Evolutionary conservation across 2,329 filamentous ascomycete genomes (phyloP).

Genomic region (Aspergillus hortae): DNA sequence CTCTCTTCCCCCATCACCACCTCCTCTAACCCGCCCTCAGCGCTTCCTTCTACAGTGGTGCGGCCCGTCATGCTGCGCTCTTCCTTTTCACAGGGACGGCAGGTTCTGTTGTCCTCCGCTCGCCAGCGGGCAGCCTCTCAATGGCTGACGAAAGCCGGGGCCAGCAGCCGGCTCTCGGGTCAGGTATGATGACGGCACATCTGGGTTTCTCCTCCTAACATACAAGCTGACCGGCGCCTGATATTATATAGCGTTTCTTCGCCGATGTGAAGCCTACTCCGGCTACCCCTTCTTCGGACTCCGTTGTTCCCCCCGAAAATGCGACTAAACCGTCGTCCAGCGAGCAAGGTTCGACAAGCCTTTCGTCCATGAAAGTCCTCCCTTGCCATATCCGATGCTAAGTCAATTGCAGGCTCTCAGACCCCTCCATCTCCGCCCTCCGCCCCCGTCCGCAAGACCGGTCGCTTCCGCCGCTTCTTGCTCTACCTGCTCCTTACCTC

Average conservation of each 20-base stretch:
- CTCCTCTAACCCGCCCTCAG: constrained; percentile 20
- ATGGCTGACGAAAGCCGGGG: constrained; percentile 41
- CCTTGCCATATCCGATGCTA: constrained; percentile 24
- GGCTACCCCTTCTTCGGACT: constrained; percentile 41
- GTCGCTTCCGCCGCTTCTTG: constrained; percentile 73
- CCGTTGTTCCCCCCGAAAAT: constrained; percentile 49
- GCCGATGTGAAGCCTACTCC: constrained; percentile 49
- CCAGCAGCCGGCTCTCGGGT: constrained; percentile 36
- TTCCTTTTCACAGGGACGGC: constrained; percentile 48
- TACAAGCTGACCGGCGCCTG: constrained; percentile 21
- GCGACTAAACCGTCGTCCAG: constrained; percentile 44
- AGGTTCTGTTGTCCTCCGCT: constrained; percentile 37
- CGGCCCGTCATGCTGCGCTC: constrained; percentile 56
- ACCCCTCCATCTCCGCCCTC: constrained; percentile 36
- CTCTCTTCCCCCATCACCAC: constrained; percentile 26
- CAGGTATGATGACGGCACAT: constrained; percentile 34
- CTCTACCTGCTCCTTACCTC: constrained; percentile 73
- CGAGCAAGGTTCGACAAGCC: constrained; percentile 24
- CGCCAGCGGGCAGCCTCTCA: constrained; percentile 36
- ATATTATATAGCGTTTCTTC: constrained; percentile 44
- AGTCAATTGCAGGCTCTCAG: constrained; percentile 35
- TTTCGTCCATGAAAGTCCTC: constrained; percentile 6
- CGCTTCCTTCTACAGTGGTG: constrained; percentile 32
- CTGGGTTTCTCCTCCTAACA: constrained; percentile 21
- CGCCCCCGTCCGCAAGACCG: constrained; percentile 59